Evolutionary conservation across 768 basidiomycete genomes (phyloP), one percentile per base, ranked within the genome.

Genomic region (Rubroboletus pulcherrimus): DNA sequence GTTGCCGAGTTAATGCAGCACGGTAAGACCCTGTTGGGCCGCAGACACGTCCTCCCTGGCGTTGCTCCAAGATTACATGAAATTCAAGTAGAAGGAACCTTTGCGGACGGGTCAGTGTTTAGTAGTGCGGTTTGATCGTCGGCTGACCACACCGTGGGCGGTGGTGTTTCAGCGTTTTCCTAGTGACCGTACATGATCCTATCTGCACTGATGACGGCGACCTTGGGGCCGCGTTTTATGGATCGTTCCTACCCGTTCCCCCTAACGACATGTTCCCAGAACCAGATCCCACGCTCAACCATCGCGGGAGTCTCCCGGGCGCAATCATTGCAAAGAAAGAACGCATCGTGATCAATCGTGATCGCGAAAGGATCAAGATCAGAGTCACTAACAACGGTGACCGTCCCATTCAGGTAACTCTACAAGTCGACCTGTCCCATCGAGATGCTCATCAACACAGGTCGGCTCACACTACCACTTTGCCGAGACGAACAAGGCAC

Each of bases 161-260:
- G 15, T 33, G n/a, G 45, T 24, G 12, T 53, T 45, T 31, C 51
- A 63, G 66, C 1, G 89, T 93, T 0, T 99, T 98, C 74, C 81
- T 99, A n/a, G 95, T 98, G 37, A 96, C 96, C 0, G 92, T 98
- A 1, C 95, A 98, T 66, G 89, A 96, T 63, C 96, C 97, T 19
- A 87, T 99, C 58, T 92, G 88, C 68, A 86, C 92, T 0, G 85
- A 92, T 55, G 72, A 80, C 39, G 93, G 93, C 0, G 75, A 95
- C 65, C 74, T 98, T 19, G 74, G 74, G 5, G 82, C 86, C n/a
- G 95, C 96, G 0, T 78, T 99, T n/a, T 93, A 93, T 58, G 93
- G 94, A 10, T 95, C 93, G 0, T 98, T 98, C 75, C 76, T 98
- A 0, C 96, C 96, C 4, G 68, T 88, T 3, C 96, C 95, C 0